Percentiles rank a stretch among this genome's conserved stretches.
Evolutionary conservation across 345 rosid species (phyloP).

Genomic region (Crucihimalaya himalaica): DNA sequence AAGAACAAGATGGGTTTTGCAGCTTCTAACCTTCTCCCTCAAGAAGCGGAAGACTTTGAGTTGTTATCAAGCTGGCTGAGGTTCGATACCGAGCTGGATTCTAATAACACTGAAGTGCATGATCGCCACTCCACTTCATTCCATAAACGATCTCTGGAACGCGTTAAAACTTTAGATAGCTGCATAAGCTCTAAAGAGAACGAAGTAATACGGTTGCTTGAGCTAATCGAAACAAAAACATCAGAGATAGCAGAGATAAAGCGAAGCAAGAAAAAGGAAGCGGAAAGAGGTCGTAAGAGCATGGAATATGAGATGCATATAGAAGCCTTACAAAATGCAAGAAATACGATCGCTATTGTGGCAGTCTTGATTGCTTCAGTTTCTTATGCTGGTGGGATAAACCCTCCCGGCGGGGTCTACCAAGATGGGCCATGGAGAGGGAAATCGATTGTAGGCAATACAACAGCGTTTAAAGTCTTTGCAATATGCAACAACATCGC

Average conservation of each 20-base stretch:
- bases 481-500: conserved; percentile 59
- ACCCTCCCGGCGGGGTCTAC: conserved; percentile 68
- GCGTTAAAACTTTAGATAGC: background rate
- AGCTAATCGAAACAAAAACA: background rate
- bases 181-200: background rate
- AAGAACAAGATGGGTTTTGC: conserved; percentile 14
- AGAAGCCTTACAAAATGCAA: conserved; percentile 63
- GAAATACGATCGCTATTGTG: conserved; percentile 60
- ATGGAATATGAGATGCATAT: conserved; percentile 45
- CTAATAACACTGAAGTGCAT: background rate
- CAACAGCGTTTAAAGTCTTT: conserved; percentile 55
- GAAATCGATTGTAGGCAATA: conserved; percentile 36
- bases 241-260: conserved; percentile 7
- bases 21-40: conserved; percentile 13
- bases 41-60: conserved; percentile 12
- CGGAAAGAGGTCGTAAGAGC: conserved; percentile 14
- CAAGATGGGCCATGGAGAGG: conserved; percentile 41
- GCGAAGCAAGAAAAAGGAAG: background rate
- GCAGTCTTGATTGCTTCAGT: conserved; percentile 67
- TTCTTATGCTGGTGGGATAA: conserved; percentile 65
- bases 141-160: background rate
- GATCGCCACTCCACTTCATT: background rate
- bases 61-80: conserved; percentile 16
- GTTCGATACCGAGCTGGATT: background rate
- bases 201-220: conserved; percentile 8